Percentiles rank a stretch among this genome's conserved stretches.
Evolutionary conservation across 768 basidiomycete genomes (phyloP).

Genomic region (Boletus subcaerulescens): DNA sequence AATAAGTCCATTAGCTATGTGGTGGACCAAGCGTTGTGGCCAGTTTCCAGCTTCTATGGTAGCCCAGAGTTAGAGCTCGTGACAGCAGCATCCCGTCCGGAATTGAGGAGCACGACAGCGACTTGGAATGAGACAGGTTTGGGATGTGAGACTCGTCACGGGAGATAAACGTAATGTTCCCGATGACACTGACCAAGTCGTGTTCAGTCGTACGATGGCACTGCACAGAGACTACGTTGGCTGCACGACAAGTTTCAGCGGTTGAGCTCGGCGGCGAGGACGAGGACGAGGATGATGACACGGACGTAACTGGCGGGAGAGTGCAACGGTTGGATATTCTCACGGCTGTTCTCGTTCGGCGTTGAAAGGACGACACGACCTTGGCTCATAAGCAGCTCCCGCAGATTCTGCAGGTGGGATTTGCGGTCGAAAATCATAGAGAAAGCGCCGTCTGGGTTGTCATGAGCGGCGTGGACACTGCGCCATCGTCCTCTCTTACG

Average conservation of each 20-base stretch:
- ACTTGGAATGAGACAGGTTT: too few relatives aligned
- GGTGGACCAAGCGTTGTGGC: too few relatives aligned
- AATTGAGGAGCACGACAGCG: too few relatives aligned
- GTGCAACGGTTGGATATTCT: conserved; percentile 8
- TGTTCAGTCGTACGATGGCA: too few relatives aligned
- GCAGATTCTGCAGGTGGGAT: conserved; percentile 20
- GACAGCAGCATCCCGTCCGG: too few relatives aligned
- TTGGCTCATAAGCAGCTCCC: conserved; percentile 18
- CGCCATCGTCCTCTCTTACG: conserved; percentile 28
- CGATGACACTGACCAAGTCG: too few relatives aligned
- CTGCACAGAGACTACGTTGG: too few relatives aligned
- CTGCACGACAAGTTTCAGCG: too few relatives aligned
- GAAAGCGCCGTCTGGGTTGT: conserved; percentile 24
- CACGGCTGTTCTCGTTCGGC: conserved; percentile 18
- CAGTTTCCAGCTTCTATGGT: too few relatives aligned
- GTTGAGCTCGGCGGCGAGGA: background rate
- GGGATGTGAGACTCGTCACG: too few relatives aligned
- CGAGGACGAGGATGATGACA: background rate
- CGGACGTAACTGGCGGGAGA: conserved; percentile 15
- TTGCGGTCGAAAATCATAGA: conserved; percentile 16
- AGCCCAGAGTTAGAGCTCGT: too few relatives aligned
- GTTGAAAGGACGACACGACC: conserved; percentile 26
- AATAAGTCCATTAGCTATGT: background rate
- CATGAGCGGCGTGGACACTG: conserved; percentile 45
- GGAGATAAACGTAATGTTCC: too few relatives aligned